These are phyloP conservation scores for Phialophora verrucosa DNA, from an alignment of 2,329 filamentous ascomycete species.

Conservation along the genomic window DNA sequence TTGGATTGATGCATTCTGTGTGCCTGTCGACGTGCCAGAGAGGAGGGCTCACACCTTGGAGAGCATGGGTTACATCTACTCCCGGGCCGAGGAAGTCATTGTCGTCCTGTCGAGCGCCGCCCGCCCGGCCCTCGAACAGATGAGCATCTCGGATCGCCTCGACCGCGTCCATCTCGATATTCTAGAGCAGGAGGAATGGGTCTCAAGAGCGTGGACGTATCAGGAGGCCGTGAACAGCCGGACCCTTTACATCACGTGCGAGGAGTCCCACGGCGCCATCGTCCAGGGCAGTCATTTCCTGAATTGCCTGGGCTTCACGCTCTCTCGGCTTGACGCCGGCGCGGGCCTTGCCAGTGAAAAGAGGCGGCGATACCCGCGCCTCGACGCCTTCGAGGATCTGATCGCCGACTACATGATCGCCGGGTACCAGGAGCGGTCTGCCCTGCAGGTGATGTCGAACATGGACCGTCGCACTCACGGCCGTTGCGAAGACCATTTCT, in stretches of 20 bases:
- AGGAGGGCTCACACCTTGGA: slow-evolving; percentile 23
- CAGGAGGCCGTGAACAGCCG: slow-evolving; percentile 27
- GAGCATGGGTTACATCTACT: slow-evolving; percentile 29
- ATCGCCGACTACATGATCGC: slow-evolving; percentile 26
- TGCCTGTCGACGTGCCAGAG: slow-evolving; percentile 10
- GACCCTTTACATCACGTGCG: slow-evolving; percentile 12
- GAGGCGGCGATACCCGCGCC: slow-evolving; percentile 18
- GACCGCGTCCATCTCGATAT: slow-evolving; percentile 10
- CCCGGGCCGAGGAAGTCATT: slow-evolving; percentile 21
- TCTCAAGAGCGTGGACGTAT: slow-evolving; percentile 25
- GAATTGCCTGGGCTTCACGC: slow-evolving; percentile 21
- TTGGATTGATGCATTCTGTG: slow-evolving; percentile 29
- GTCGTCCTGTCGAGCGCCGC: slow-evolving; percentile 15
- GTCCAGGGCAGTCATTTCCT: slow-evolving; percentile 21
- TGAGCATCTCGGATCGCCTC: slow-evolving; percentile 13
- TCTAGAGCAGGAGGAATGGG: slow-evolving; percentile 25
- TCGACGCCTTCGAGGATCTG: slow-evolving; percentile 25
- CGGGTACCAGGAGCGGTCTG: slow-evolving; percentile 18
- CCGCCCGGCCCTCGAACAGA: slow-evolving; percentile 15
- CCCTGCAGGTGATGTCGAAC: slow-evolving; percentile 24
- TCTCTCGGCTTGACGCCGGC: slow-evolving; percentile 1
- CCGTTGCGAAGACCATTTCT: slow-evolving; percentile 20
- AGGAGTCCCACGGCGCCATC: slow-evolving; percentile 1
- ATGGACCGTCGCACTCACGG: slow-evolving; percentile 16
- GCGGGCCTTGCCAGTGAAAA: neutral